A percentile compares a stretch with the other conserved stretches of the same genome.
These are phyloP conservation scores for Massariosphaeria phaeospora DNA, from an alignment of 495 filamentous ascomycete species.

Conservation along the genomic window DNA sequence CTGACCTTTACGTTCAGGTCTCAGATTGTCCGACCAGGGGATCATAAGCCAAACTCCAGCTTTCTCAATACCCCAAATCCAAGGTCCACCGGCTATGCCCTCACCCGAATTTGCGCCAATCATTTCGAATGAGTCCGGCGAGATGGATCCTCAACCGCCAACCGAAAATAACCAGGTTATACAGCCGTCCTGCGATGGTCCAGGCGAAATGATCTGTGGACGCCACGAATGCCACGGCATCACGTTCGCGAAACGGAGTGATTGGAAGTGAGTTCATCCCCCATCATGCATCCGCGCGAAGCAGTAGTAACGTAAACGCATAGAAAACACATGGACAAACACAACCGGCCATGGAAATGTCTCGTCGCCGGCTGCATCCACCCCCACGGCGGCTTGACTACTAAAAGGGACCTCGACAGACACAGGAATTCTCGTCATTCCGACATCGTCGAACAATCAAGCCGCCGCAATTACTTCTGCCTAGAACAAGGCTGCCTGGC, in stretches of 20 bases:
- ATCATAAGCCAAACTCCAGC: no score
- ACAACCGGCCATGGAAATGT: not conserved
- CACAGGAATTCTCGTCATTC: not conserved
- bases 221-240: not conserved
- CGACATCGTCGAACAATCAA: not conserved
- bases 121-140: no score
- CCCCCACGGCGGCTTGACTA: conserved; percentile 34
- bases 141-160: no score
- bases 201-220: not conserved
- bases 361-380: not conserved
- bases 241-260: not conserved
- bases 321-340: conserved; percentile 1
- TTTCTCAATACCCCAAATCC: no score
- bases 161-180: not conserved
- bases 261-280: not conserved
- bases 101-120: no score
- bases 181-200: not conserved
- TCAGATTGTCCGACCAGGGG: no score
- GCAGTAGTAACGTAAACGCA: not conserved
- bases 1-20: no score
- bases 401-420: not conserved
- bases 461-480: not conserved
- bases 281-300: not conserved
- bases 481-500: not conserved
- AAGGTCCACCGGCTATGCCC: no score